phyloP scores from a whole-genome alignment of 208 protist species.

The Crithidia sp. region DNA sequence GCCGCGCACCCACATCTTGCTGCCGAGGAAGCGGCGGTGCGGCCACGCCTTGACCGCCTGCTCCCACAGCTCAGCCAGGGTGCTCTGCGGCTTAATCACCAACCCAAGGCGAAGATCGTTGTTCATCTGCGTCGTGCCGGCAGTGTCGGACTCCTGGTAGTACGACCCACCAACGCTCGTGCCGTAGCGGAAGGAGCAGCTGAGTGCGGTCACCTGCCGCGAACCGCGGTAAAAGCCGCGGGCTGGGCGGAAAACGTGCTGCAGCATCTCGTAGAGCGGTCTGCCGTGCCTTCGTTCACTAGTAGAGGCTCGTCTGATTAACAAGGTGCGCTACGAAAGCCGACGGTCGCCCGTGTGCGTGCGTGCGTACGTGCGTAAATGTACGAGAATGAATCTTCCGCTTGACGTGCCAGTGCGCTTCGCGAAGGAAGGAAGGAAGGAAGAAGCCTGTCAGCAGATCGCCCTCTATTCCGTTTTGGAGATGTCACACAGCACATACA shows the following conservation, averaged over 20 bases:
- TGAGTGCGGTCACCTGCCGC: constrained; percentile 10
- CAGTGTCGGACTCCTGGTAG: constrained; percentile 78
- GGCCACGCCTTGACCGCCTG: constrained; percentile 87
- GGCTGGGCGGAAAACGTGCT: constrained; percentile 12
- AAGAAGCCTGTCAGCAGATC: no score
- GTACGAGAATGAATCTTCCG: no score
- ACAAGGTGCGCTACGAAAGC: no score
- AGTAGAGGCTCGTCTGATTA: no score
- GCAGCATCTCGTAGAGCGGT: constrained; percentile 5
- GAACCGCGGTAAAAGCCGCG: constrained; percentile 7
- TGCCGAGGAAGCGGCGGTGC: constrained; percentile 79
- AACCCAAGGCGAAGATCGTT: constrained; percentile 80
- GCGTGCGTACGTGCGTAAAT: no score
- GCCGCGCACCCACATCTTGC: constrained; percentile 91
- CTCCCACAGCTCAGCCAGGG: constrained; percentile 86
- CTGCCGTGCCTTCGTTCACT: no score
- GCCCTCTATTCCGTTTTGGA: no score
- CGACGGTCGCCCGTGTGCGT: no score
- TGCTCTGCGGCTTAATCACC: constrained; percentile 89
- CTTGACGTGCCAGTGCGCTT: no score
- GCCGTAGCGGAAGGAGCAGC: constrained; percentile 43
- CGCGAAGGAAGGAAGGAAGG: no score
- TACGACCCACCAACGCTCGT: constrained; percentile 82
- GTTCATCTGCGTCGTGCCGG: constrained; percentile 62
- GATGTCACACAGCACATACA: neutral